Evolutionary conservation across 2,329 filamentous ascomycete genomes (phyloP).

Genomic region (Periconia sp.): DNA sequence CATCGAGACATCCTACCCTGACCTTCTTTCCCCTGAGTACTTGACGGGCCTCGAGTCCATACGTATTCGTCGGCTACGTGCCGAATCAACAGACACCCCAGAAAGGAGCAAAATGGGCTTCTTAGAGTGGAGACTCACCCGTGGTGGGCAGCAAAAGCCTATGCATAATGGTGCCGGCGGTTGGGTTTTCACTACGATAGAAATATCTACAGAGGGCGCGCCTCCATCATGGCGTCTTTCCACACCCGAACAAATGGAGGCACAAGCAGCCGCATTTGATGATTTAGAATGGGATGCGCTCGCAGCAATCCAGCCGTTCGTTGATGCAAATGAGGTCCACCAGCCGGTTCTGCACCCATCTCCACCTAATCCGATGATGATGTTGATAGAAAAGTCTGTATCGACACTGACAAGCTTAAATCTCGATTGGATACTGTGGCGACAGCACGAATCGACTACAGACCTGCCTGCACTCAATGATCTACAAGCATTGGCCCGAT

Average conservation of each 20-base stretch:
- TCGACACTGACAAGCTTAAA: constrained; percentile 40
- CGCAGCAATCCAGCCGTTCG: constrained; percentile 28
- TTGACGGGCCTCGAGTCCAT: constrained; percentile 48
- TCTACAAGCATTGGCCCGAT: constrained; percentile 36
- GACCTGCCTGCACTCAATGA: constrained; percentile 16
- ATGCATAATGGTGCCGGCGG: constrained; percentile 42
- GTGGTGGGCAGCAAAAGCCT: constrained; percentile 32
- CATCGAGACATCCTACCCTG: constrained; percentile 20
- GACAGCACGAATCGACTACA: constrained; percentile 19
- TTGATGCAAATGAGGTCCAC: constrained; percentile 17
- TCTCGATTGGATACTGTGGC: constrained; percentile 45
- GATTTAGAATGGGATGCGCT: constrained; percentile 31
- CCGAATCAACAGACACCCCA: constrained; percentile 20
- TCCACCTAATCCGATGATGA: constrained; percentile 18
- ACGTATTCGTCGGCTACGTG: constrained; percentile 49
- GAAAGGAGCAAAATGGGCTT: constrained; percentile 23
- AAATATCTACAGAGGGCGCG: constrained; percentile 19
- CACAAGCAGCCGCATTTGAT: constrained; percentile 30
- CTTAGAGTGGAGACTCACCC: constrained; percentile 32
- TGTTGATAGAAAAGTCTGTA: constrained; percentile 24
- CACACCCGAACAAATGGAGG: constrained; percentile 17
- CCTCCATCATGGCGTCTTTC: constrained; percentile 8
- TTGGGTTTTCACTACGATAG: constrained; percentile 35
- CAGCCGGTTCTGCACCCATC: background rate
- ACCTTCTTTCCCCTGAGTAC: constrained; percentile 24